Percentiles rank a stretch among this genome's conserved stretches.
Conservation (phyloP, 2,329 filamentous ascomycete species). For the Xylariaceae sp. region DNA sequence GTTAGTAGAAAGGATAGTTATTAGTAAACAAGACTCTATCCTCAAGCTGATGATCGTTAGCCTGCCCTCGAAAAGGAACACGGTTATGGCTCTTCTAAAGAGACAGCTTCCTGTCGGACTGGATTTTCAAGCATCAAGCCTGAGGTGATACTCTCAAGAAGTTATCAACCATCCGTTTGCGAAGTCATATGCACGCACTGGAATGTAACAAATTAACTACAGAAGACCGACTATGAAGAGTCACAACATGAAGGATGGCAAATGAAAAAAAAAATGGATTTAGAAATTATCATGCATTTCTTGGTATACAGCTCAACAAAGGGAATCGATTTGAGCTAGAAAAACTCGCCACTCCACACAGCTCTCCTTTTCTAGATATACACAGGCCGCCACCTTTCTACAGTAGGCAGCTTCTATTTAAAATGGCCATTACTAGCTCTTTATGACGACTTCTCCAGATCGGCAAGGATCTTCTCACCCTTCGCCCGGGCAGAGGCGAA, state of each 20-base stretch:
- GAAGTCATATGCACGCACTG: too few species aligned
- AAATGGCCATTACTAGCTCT: slow-evolving; percentile 28
- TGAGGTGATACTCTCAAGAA: too few species aligned
- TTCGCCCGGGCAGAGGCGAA: slow-evolving; percentile 87
- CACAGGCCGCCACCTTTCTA: slow-evolving; percentile 40
- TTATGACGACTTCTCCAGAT: slow-evolving; percentile 64
- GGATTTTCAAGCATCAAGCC: too few species aligned
- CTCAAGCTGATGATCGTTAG: too few species aligned
- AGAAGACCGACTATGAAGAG: too few species aligned
- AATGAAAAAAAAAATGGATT: neutral
- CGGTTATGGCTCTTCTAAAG: too few species aligned
- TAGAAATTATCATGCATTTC: slow-evolving; percentile 32
- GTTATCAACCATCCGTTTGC: too few species aligned
- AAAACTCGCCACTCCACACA: slow-evolving; percentile 40
- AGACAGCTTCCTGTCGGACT: too few species aligned
- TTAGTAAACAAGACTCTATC: too few species aligned
- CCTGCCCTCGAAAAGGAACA: too few species aligned
- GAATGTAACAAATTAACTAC: too few species aligned
- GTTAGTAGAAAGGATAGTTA: too few species aligned
- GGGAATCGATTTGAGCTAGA: slow-evolving; percentile 52
- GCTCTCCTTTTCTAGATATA: slow-evolving; percentile 51
- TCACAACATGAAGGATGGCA: neutral
- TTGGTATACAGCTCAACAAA: slow-evolving; percentile 59
- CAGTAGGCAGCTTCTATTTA: slow-evolving; percentile 31
- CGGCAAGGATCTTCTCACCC: slow-evolving; percentile 99